Base-by-base conservation (phyloP, 306 rosid genomes). In the Sesbania bispinosa region DNA sequence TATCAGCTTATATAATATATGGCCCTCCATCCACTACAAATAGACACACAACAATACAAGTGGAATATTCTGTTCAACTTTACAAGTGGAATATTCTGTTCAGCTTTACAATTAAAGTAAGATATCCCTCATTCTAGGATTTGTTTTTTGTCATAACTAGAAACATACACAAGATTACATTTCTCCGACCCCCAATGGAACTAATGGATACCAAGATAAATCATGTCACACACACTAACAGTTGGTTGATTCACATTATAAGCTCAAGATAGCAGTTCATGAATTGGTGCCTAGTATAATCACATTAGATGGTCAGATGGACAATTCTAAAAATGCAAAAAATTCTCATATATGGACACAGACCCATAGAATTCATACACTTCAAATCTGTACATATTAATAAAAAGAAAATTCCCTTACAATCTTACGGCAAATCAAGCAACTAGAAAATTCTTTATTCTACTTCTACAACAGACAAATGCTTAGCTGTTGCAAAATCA, bases 391-490 rank as follows among this genome's bases (percentile, higher is more conserved):
- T 23, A 13, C n/a, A 14, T 13, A 68, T 59, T 18, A 59, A 20
- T 24, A 0, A 68, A 47, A 59, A 54, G 3, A 59, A 46, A 8
- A 36, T 24, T 29, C 0, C 3, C 48, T 61, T 52, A 16, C 24
- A 70, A 54, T 9, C 59, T 51, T 13, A 6, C 23, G 32, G 7
- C 5, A 32, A 60, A 78, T 15, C 35, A 24, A 62, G 53, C 10
- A 29, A 10, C 43, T 15, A 33, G 10, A 51, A 14, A 52, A 42
- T 11, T 53, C 10, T 15, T 18, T 19, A 10, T 50, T 38, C 47
- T 14, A 27, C 51, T 48, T 65, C 69, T 42, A 42, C 47, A 45
- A 29, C 16, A 65, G 61, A 78, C 70, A 46, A n/a, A 62, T 62
- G 67, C 52, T 30, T 51, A 20, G 71, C 41, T 21, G 33, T 71